Base-by-base conservation (phyloP, 345 rosid genomes). In the Noccaea caerulescens region DNA sequence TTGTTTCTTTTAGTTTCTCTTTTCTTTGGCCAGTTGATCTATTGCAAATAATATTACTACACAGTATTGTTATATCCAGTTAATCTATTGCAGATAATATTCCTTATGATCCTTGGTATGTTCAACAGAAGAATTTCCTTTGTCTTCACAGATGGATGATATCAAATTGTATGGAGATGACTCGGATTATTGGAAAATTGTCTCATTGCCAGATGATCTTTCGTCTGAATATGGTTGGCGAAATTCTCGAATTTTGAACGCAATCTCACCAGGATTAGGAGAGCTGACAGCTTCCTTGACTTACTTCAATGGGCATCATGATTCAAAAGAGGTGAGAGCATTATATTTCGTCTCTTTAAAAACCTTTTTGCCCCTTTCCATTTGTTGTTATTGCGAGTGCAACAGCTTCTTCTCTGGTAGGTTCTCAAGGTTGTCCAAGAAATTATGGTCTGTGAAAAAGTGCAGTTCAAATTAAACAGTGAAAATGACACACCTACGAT, bases 341-440 rank as follows among this genome's bases (percentile, higher is more conserved):
- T 51, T 68, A 66, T 39, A 10, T 53, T 14, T 52, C 30, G 12
- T 39, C 66, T 55, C 46, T 69, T 33, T 43, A 3, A 7, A 54
- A 56, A n/a, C 12, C 45, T 18, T 8, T 63, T 44, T 69, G 50
- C 39, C 66, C 34, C 58, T 8, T 53, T 43, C 32, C 47, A 30
- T 56, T 62, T 64, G n/a, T 37, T 10, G 30, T 13, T 58, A 33
- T 30, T 55, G 10, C 27, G 39, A 57, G 58, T 41, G 72, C 38
- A 68, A 63, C 58, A 46, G 57, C n/a, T 71, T 53, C 49, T 66
- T 64, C 74, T 73, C 54, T 59, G 58, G 23, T 79, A 90, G 96
- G 91, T 86, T 77, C 89, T 87, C 67, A 86, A 80, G 76, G 82
- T 78, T 82, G 81, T 56, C 72, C 97, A 88, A 83, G 94, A 91